A percentile compares a stretch with the other conserved stretches of the same genome.
Evolutionary conservation across 23 red algal species (phyloP).

Genomic region (Gracilariopsis chorda): DNA sequence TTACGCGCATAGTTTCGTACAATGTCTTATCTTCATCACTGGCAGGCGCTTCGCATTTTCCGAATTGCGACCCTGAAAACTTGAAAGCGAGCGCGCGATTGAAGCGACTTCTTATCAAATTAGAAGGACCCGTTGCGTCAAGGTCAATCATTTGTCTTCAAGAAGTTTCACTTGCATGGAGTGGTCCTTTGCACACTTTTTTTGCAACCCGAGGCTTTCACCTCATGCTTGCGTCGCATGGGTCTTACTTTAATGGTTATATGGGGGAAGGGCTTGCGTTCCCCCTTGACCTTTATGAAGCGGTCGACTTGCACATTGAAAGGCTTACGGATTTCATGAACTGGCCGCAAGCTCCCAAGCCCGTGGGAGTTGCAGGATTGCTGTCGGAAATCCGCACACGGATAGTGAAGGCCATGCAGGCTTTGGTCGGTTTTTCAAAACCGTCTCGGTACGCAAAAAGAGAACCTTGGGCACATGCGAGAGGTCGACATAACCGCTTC

Average conservation of each 20-base stretch:
- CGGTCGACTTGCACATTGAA: slow-evolving; percentile 59
- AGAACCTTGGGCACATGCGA: slow-evolving; percentile 63
- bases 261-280: slow-evolving; percentile 75
- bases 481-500: slow-evolving; percentile 59
- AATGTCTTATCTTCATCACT: slow-evolving; percentile 82
- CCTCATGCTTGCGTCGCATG: slow-evolving; percentile 58
- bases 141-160: slow-evolving; percentile 82
- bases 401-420: slow-evolving; percentile 10
- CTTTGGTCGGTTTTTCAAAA: slow-evolving; percentile 3
- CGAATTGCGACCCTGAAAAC: slow-evolving; percentile 55
- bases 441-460: neutral
- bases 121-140: slow-evolving; percentile 52
- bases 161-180: slow-evolving; percentile 72
- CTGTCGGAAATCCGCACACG: slow-evolving; percentile 28
- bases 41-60: slow-evolving; percentile 37
- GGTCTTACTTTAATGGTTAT: slow-evolving; percentile 68
- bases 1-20: slow-evolving; percentile 68
- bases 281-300: slow-evolving; percentile 65
- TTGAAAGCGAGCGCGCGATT: slow-evolving; percentile 28
- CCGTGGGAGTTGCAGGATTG: neutral
- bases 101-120: slow-evolving; percentile 60
- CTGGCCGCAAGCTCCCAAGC: slow-evolving; percentile 36
- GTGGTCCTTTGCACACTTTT: slow-evolving; percentile 66
- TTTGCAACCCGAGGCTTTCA: slow-evolving; percentile 76
- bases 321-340: slow-evolving; percentile 53